Percentiles rank a stretch among this genome's conserved stretches.
These are phyloP conservation scores for Leccinum broughii DNA, from an alignment of 768 basidiomycete genomes.

Conservation along the genomic window DNA sequence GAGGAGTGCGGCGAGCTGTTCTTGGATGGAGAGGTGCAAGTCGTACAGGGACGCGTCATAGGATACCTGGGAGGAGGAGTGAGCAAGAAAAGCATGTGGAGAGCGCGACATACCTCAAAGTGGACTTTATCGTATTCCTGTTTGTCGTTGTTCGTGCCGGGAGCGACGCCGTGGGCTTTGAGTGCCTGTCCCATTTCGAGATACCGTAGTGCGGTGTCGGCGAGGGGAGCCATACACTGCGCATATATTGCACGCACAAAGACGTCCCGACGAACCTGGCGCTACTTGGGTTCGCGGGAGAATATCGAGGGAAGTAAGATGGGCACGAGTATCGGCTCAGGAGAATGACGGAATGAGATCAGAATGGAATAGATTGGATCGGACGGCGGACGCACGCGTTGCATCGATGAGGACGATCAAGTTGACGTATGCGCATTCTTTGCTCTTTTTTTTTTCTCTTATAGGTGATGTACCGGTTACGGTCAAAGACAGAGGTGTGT, in stretches of 20 bases:
- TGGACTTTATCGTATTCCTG: constrained; percentile 77
- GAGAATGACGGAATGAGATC: neutral
- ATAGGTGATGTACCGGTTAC: constrained; percentile 19
- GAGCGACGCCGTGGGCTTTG: constrained; percentile 72
- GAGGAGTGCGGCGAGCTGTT: constrained; percentile 81
- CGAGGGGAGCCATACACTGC: constrained; percentile 80
- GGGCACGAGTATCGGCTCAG: neutral
- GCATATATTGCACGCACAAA: constrained; percentile 83
- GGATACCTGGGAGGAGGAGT: constrained; percentile 58
- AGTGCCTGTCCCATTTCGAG: constrained; percentile 93
- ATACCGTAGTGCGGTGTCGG: constrained; percentile 83
- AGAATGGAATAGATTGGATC: neutral
- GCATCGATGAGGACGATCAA: neutral
- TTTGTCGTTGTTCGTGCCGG: constrained; percentile 43
- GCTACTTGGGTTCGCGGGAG: constrained; percentile 13
- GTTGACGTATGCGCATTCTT: constrained; percentile 14
- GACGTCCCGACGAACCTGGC: constrained; percentile 52
- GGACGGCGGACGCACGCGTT: neutral
- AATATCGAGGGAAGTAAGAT: neutral
- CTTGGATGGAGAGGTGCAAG: constrained; percentile 81
- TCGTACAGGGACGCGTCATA: constrained; percentile 89
- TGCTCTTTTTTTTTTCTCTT: constrained; percentile 1
- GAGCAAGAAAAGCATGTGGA: neutral
- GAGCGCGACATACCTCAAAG: constrained; percentile 62
- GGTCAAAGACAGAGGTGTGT: constrained; percentile 25